Evolutionary conservation across 2,329 filamentous ascomycete genomes (phyloP).

Genomic region (Thelonectria blattea): DNA sequence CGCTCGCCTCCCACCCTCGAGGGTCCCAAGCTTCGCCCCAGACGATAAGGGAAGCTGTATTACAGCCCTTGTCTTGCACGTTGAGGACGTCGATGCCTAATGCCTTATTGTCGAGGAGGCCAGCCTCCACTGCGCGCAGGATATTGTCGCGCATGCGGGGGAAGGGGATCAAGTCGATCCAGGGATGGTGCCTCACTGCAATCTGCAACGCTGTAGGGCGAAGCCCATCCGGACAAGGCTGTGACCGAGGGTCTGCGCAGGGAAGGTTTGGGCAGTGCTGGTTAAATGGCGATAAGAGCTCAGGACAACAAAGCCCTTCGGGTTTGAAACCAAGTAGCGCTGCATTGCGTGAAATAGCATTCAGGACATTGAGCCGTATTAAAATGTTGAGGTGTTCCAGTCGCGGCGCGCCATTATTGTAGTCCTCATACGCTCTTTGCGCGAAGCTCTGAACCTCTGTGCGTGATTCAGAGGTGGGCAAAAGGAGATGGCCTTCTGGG

Average conservation of each 20-base stretch:
- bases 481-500: not conserved
- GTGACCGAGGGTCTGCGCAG: not conserved
- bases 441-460: not conserved
- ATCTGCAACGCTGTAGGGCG: not conserved
- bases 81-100: not conserved
- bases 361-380: not conserved
- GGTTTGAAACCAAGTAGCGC: not conserved
- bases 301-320: not conserved
- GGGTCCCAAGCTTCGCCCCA: slow-evolving; percentile 4
- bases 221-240: not conserved
- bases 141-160: slow-evolving; percentile 2
- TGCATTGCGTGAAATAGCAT: not conserved
- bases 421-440: not conserved
- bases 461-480: not conserved
- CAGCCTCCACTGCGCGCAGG: not conserved
- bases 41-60: slow-evolving; percentile 3
- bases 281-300: not conserved
- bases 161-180: slow-evolving; percentile 1
- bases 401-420: not conserved
- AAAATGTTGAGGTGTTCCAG: not conserved
- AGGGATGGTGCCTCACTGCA: not conserved
- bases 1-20: slow-evolving; percentile 8
- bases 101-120: not conserved
- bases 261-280: not conserved
- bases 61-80: not conserved